These are phyloP conservation scores for Capsicum chinense DNA, from an alignment of 257 asterid genomes.

Conservation along the genomic window DNA sequence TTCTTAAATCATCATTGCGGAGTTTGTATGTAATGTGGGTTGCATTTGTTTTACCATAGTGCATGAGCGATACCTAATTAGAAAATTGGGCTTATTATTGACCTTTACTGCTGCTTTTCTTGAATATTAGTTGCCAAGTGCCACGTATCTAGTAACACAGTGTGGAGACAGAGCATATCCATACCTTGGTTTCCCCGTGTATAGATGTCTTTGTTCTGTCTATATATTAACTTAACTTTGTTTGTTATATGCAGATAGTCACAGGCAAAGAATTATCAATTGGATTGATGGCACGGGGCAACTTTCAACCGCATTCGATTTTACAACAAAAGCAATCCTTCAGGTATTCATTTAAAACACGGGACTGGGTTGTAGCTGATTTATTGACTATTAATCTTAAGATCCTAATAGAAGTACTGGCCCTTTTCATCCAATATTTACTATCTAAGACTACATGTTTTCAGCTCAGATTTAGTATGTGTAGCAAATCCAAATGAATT, in stretches of 20 bases:
- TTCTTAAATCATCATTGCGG: neutral
- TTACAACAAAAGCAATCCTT: slow-evolving; percentile 94
- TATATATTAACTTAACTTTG: neutral
- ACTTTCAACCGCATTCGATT: slow-evolving; percentile 92
- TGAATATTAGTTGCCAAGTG: neutral
- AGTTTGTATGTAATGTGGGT: neutral
- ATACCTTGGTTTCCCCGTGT: neutral
- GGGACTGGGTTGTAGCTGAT: neutral
- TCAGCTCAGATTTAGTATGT: neutral
- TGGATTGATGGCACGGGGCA: slow-evolving; percentile 93
- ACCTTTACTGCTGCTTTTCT: neutral
- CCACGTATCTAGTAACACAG: neutral
- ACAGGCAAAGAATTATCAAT: slow-evolving; percentile 84
- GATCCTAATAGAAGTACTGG: neutral
- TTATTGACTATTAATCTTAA: neutral
- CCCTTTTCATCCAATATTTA: neutral
- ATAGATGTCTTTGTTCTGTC: neutral
- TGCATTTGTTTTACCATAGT: neutral
- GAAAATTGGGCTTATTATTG: neutral
- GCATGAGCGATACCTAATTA: neutral
- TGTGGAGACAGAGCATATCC: neutral
- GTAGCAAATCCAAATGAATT: neutral
- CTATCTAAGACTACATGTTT: neutral
- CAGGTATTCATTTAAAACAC: slow-evolving; percentile 54
- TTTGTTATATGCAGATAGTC: slow-evolving; percentile 65